Base-by-base conservation (phyloP, 768 basidiomycete species). In the Mycena amicta region DNA sequence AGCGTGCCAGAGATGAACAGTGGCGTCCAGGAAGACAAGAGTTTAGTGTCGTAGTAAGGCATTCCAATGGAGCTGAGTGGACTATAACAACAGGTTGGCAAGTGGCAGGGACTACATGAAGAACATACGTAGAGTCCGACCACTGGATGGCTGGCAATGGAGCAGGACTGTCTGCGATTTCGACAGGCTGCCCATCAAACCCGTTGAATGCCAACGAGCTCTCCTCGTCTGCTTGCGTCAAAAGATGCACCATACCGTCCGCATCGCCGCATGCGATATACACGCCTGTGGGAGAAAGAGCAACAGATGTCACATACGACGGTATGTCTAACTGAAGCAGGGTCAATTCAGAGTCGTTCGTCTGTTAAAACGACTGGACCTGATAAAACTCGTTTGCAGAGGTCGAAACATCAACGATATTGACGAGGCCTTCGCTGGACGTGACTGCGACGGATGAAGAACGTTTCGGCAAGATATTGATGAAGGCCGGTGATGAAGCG, bases 261-360 rank as follows among this genome's bases (percentile, higher is more conserved):
- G 88, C 86, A 66, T 97, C 95, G 1, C 94, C 95, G 64, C 95
- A 94, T 1, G 93, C 95, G 68, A 98, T 79, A 67, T 93, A 97
- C n/a, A 90, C 86, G 31, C 91, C 93, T 3, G 89, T 89, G 2
- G 92, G 87, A 2, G 94, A 93, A 27, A 97, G 75, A 2, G 95
- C 87, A 56, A 87, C 80, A 29, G 92, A 87, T 4, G 86, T 92
- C 53, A 98, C 71, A 70, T 86, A 94, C 0, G 92, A 87, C 0
- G 85, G 67, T n/a, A 86, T 67, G 62, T 91, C 88, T 49, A 92
- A 76, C 89, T 92, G 55, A 63, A 26, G 13, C 22, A 12, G 27
- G 28, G n/a, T n/a, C n/a, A n/a, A n/a, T n/a, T n/a, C n/a, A n/a
- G n/a, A n/a, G n/a, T n/a, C n/a, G n/a, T n/a, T n/a, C n/a, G n/a